phyloP scores from a whole-genome alignment of 1,284 basidiomycete genomes.

The Moesziomyces globuligerus region DNA sequence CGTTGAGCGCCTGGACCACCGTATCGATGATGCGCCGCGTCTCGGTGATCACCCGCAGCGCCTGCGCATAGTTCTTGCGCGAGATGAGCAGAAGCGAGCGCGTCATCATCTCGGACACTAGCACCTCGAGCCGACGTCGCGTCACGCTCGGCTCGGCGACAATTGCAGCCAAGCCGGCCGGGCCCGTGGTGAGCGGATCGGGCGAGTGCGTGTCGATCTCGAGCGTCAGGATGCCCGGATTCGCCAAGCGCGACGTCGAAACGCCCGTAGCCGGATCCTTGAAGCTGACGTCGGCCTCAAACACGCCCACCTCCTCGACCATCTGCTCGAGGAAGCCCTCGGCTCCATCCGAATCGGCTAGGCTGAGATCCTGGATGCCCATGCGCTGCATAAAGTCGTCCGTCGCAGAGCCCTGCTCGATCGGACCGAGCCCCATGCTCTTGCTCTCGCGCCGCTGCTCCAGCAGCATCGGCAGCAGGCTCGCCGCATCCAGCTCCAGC shows the following conservation, averaged over 20 bases:
- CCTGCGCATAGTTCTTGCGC: slow-evolving; percentile 57
- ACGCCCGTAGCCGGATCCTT: slow-evolving; percentile 50
- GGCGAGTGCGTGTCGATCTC: slow-evolving; percentile 56
- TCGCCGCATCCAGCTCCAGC: slow-evolving; percentile 57
- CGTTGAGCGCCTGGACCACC: slow-evolving; percentile 54
- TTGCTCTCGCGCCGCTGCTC: slow-evolving; percentile 34
- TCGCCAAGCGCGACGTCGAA: slow-evolving; percentile 38
- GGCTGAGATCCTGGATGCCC: slow-evolving; percentile 54
- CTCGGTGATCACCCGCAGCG: slow-evolving; percentile 55
- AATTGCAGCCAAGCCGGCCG: slow-evolving; percentile 47
- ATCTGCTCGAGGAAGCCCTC: slow-evolving; percentile 50
- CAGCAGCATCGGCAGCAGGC: slow-evolving; percentile 38
- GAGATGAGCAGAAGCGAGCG: slow-evolving; percentile 59
- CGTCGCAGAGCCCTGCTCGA: slow-evolving; percentile 58
- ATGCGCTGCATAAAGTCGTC: slow-evolving; percentile 63
- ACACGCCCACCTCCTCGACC: slow-evolving; percentile 61
- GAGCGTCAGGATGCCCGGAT: slow-evolving; percentile 54
- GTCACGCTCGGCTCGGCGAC: slow-evolving; percentile 60
- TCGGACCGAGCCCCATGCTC: slow-evolving; percentile 31
- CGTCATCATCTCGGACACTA: slow-evolving; percentile 64
- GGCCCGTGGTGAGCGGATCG: slow-evolving; percentile 51
- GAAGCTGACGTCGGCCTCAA: slow-evolving; percentile 59
- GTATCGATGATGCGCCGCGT: slow-evolving; percentile 63
- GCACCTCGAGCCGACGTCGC: slow-evolving; percentile 57
- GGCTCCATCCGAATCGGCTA: slow-evolving; percentile 42